Percentiles rank a stretch among this genome's conserved stretches.
Conservation (phyloP, 495 filamentous ascomycete genomes). For the Jackrogersella minutella region DNA sequence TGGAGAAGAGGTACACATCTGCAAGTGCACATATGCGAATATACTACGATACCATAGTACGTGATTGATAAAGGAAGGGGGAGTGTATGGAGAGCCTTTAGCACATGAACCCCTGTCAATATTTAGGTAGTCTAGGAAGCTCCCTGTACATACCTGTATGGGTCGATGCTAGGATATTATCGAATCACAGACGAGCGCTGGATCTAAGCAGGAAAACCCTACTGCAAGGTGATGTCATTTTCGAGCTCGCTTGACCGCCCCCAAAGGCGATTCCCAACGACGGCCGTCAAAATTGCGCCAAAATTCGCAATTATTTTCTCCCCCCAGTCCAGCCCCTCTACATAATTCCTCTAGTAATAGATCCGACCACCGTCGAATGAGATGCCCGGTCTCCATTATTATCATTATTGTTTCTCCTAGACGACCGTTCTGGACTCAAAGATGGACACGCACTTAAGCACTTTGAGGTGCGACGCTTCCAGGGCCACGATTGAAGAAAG, state of each 20-base stretch:
- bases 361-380: slow-evolving; percentile 29
- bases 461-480: slow-evolving; percentile 14
- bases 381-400: slow-evolving; percentile 23
- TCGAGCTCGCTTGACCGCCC: slow-evolving; percentile 39
- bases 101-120: slow-evolving; percentile 32
- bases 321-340: slow-evolving; percentile 23
- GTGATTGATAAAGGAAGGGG: slow-evolving; percentile 5
- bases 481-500: background rate
- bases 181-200: slow-evolving; percentile 16
- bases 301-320: slow-evolving; percentile 34
- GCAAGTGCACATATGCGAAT: slow-evolving; percentile 7
- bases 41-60: slow-evolving; percentile 5
- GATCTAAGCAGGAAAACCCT: slow-evolving; percentile 29
- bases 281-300: slow-evolving; percentile 39
- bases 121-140: slow-evolving; percentile 35
- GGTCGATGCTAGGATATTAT: slow-evolving; percentile 8
- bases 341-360: background rate
- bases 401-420: slow-evolving; percentile 21
- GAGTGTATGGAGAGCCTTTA: slow-evolving; percentile 23
- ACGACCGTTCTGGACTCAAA: slow-evolving; percentile 16
- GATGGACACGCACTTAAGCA: slow-evolving; percentile 8
- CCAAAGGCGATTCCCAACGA: slow-evolving; percentile 39
- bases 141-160: slow-evolving; percentile 33
- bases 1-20: slow-evolving; percentile 27
- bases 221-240: slow-evolving; percentile 37